phyloP scores from a whole-genome alignment of 164 flowering plant genomes.

The Litsea cubeba region DNA sequence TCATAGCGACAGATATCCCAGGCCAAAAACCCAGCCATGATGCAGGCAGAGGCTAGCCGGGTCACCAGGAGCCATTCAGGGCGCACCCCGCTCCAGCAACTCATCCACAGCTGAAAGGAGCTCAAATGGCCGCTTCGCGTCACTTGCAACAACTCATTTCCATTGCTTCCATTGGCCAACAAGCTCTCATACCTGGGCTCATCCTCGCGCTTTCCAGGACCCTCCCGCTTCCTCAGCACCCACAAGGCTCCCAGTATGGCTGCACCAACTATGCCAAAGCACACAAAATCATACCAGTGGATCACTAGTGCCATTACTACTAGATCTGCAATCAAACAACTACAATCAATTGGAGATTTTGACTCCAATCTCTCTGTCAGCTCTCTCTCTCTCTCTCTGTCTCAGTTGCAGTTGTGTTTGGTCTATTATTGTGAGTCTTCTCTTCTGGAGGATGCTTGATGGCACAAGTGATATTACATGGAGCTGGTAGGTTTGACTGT shows the following conservation, averaged over 20 bases:
- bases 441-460: neutral
- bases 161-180: conserved; percentile 15
- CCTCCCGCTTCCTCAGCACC: conserved; percentile 33
- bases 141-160: conserved; percentile 14
- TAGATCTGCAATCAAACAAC: neutral
- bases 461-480: neutral
- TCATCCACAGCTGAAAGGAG: conserved; percentile 45
- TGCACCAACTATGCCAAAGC: conserved; percentile 46
- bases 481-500: conserved; percentile 42
- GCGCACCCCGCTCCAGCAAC: conserved; percentile 61
- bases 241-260: conserved; percentile 36
- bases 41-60: conserved; percentile 28
- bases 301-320: conserved; percentile 42
- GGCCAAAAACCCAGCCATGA: conserved; percentile 32
- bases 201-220: conserved; percentile 15
- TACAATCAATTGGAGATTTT: neutral
- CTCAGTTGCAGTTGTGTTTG: neutral
- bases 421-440: neutral
- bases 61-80: conserved; percentile 48
- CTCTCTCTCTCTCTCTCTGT: too few relatives aligned
- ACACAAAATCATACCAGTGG: conserved; percentile 54
- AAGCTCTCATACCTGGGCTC: conserved; percentile 33
- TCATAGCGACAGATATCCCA: conserved; percentile 46
- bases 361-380: neutral
- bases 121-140: conserved; percentile 25